Evolutionary conservation across 129 eudicot genomes (phyloP), one percentile per base, ranked within the genome.

Genomic region (Rutidosis leptorrhynchoides): DNA sequence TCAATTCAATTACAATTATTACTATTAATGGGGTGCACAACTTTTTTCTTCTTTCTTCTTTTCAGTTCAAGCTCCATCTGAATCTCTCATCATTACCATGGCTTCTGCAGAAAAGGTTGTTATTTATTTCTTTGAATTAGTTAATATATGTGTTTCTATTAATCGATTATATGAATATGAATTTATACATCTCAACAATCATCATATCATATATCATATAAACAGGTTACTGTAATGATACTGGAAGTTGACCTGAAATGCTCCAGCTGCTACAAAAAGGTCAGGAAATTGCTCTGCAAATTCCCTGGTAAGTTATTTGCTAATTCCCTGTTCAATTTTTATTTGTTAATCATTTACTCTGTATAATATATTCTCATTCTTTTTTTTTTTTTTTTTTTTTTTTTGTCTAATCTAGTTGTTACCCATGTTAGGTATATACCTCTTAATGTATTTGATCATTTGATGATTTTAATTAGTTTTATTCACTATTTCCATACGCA

Each of bases 221-320:
- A 60, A 25, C 19, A 90, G 89, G 86, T 70, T 22, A 85, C 92
- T 0, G 27, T 43, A 5, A 93, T 93, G 98, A 74, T 88, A 52
- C 79, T 93, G n/a, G 76, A 83, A 69, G 98, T 80, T 56, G 96
- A 93, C 74, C 89, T 91, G 4, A 81, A 88, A 32, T 91, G 98
- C 65, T 49, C 82, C 8, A 45, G 85, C 73, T 91, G 98, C 82
- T 87, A 87, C 90, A 85, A 77, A 82, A 88, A 91, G 77, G 82
- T 88, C 84, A 85, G 78, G 83, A 87, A 81, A 71, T 48, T 83
- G 46, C 88, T 91, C 68, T 85, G 90, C 78, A 79, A 79, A 75
- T 84, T 83, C 77, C 97, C 95, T 43, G 86, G 97, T 90, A 17
- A 82, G 97, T 69, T 6, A 14, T 4, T 53, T n/a, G n/a, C n/a